Base-by-base conservation (phyloP, 208 protist species). In the Wallacemonas sp. region DNA sequence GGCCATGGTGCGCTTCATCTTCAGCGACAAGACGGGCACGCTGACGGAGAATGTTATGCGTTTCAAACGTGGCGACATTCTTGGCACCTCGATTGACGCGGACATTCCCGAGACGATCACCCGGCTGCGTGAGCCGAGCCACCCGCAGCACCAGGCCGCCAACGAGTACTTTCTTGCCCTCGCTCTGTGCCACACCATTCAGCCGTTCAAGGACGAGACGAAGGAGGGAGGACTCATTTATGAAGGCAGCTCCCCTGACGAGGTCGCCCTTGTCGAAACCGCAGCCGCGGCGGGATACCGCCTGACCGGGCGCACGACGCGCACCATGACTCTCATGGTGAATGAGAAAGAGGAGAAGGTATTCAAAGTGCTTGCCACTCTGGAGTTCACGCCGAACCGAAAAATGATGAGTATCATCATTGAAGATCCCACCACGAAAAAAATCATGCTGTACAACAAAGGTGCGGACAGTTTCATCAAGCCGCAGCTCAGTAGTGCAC, bases 381-480 rank as follows among this genome's bases (percentile, higher is more conserved):
- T 98, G 1, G 91, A 96, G 51, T 98, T 98, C 72, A 90, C 90
- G 39, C 75, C 85, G 5, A 80, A 94, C 27, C 77, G 92, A 33
- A 97, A 98, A 69, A 95, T 93, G 85, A 98, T 96, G 92, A 95
- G 88, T 69, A 86, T 98, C 47, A 79, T 98, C 54, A 72, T 97
- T 14, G 68, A 80, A 53, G 75, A 90, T 33, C 62, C 53, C n/a
- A 66, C 78, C 30, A 86, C 69, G 21, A 72, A 75, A 30, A 66
- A 72, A n/a, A 89, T 96, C 53, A 93, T 75, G 0, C 68, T 97
- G 41, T 96, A 92, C 66, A 94, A 86, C 44, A 98, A 98, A 54
- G 92, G 92, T 28, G 92, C 92, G 1, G 92, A 97, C 72, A 91
- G 83, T 61, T 94, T 91, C 31, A 31, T 96, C 42, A 65, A 65